phyloP scores from a whole-genome alignment of 208 protist species.

The Jaenimonas drosophilae region DNA sequence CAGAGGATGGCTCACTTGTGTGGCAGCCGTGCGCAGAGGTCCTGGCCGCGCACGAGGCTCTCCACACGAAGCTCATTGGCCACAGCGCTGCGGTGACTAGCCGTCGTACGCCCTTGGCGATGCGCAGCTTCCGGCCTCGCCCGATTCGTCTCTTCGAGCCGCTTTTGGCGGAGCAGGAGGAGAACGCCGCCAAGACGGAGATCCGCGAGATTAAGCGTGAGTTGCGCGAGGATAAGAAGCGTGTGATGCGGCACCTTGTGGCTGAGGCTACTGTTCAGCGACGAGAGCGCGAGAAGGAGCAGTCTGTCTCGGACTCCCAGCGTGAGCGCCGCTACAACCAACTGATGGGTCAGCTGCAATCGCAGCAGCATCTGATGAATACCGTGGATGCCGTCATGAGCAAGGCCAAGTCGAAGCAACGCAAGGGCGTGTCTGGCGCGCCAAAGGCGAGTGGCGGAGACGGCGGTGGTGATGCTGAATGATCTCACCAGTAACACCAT shows the following conservation, averaged over 20 bases:
- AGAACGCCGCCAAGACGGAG: slow-evolving; percentile 51
- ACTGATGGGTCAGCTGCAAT: slow-evolving; percentile 72
- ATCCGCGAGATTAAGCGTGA: slow-evolving; percentile 55
- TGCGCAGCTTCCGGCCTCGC: slow-evolving; percentile 76
- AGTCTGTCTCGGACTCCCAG: slow-evolving; percentile 21
- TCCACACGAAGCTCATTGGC: slow-evolving; percentile 17
- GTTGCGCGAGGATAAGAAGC: slow-evolving; percentile 79
- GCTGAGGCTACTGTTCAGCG: slow-evolving; percentile 73
- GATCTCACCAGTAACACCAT: slow-evolving; percentile 1
- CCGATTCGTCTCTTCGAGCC: slow-evolving; percentile 81
- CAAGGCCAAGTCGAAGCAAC: slow-evolving; percentile 45
- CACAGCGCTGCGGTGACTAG: slow-evolving; percentile 10
- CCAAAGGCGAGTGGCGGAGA: slow-evolving; percentile 11
- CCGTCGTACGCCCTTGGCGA: slow-evolving; percentile 61
- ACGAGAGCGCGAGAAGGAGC: slow-evolving; percentile 49
- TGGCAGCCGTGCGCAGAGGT: slow-evolving; percentile 28
- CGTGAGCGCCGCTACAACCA: slow-evolving; percentile 49
- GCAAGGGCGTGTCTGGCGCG: slow-evolving; percentile 43
- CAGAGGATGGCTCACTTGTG: neutral
- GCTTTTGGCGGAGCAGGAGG: slow-evolving; percentile 41
- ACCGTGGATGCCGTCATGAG: slow-evolving; percentile 63
- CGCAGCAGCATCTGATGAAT: slow-evolving; percentile 85
- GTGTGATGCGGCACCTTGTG: slow-evolving; percentile 66
- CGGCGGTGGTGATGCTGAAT: no score
- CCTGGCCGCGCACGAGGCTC: slow-evolving; percentile 30